phyloP scores from a whole-genome alignment of 1,284 basidiomycete genomes.

The Papiliotrema nemorosa region DNA sequence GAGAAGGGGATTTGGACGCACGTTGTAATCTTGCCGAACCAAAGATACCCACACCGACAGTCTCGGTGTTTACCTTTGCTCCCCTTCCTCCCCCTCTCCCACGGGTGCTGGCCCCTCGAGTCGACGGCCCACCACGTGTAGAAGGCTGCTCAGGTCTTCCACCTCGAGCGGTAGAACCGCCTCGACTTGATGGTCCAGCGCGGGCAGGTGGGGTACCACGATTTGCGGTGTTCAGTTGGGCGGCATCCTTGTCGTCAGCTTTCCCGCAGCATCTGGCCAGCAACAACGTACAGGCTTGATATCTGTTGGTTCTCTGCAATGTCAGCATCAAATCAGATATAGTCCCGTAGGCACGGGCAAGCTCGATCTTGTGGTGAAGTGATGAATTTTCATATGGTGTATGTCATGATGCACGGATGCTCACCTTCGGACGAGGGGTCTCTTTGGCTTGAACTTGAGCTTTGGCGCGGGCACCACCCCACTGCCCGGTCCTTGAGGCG shows the following conservation, averaged over 20 bases:
- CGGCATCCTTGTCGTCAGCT: constrained; percentile 14
- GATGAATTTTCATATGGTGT: constrained; percentile 20
- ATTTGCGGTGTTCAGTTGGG: background rate
- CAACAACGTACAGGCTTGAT: background rate
- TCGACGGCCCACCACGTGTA: constrained; percentile 19
- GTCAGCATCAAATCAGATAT: background rate
- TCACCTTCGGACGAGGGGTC: no score
- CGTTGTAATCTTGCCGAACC: no score
- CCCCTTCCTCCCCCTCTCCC: constrained; percentile 10
- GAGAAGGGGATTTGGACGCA: no score
- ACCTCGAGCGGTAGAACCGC: background rate
- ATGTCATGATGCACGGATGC: no score
- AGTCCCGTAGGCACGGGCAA: background rate
- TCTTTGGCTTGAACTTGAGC: constrained; percentile 49
- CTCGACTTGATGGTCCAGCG: constrained; percentile 12
- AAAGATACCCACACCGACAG: constrained; percentile 41
- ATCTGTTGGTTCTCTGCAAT: constrained; percentile 1
- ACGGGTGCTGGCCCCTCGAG: constrained; percentile 16
- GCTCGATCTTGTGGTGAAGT: background rate
- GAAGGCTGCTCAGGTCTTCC: constrained; percentile 7
- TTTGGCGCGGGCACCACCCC: constrained; percentile 12
- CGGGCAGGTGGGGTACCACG: background rate
- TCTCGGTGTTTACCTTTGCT: constrained; percentile 15
- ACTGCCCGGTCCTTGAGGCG: background rate
- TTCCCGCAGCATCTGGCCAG: constrained; percentile 11